A percentile compares a stretch with the other conserved stretches of the same genome.
phyloP scores from a whole-genome alignment of 208 protist genomes.

The Jaenimonas drosophilae region DNA sequence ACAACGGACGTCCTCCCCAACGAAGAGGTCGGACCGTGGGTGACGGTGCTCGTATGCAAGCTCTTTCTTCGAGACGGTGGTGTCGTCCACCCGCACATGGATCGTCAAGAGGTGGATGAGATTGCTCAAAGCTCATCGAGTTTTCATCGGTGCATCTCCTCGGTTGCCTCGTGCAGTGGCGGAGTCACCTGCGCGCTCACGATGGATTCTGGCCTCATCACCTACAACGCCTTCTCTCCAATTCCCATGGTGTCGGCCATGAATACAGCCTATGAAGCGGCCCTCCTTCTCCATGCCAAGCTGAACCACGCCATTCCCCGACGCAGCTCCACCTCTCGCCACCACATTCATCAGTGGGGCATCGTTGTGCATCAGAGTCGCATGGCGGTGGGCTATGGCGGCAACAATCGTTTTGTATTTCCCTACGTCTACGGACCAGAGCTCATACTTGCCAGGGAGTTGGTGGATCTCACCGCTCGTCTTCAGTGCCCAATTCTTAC shows the following conservation, averaged over 20 bases:
- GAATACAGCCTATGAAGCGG: slow-evolving; percentile 6
- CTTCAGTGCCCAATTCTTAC: slow-evolving; percentile 17
- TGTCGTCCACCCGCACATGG: background rate
- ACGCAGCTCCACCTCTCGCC: too few relatives aligned
- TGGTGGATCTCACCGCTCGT: slow-evolving; percentile 13
- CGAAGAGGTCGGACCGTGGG: slow-evolving; percentile 6
- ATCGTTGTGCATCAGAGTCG: slow-evolving; percentile 16
- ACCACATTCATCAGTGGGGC: too few relatives aligned
- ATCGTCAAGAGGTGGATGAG: background rate
- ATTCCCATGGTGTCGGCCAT: slow-evolving; percentile 5
- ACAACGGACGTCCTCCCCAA: background rate
- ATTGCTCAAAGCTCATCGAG: slow-evolving; percentile 11
- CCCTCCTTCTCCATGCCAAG: slow-evolving; percentile 2
- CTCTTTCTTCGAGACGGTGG: slow-evolving; percentile 17
- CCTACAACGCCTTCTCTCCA: slow-evolving; percentile 22
- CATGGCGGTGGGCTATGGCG: slow-evolving; percentile 8
- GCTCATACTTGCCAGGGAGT: slow-evolving; percentile 14
- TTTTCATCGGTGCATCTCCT: slow-evolving; percentile 15
- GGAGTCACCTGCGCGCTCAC: slow-evolving; percentile 18
- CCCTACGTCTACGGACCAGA: slow-evolving; percentile 12
- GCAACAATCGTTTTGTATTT: background rate
- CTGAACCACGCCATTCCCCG: too few relatives aligned
- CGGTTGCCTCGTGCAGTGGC: slow-evolving; percentile 8
- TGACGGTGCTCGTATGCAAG: slow-evolving; percentile 22
- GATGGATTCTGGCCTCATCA: slow-evolving; percentile 25